Base-by-base conservation (phyloP, 176 grass and related monocot genomes). In the Aegilops speltoides region DNA sequence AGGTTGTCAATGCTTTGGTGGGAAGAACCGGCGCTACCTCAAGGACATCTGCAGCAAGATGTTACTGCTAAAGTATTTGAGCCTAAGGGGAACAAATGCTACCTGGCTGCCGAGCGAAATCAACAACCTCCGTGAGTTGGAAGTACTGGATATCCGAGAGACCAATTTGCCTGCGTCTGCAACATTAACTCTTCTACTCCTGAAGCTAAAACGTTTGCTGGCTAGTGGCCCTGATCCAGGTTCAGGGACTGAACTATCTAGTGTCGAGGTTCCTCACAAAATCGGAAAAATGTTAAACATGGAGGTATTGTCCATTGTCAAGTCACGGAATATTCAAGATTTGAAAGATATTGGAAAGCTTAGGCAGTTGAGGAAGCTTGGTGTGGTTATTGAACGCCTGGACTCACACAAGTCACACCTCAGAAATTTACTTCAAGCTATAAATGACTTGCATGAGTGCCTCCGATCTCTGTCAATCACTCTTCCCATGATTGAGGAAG, bases 71-170 rank as follows among this genome's bases (percentile, higher is more conserved):
- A 84, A 84, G 69, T 84, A 74, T 74, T 6, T 84, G 15, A 46
- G 82, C 36, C 69, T 84, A 3, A 28, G 56, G 4, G 0, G 36
- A n/a, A 74, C 82, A 45, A 38, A 64, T 61, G 16, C 81, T 38
- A 25, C 23, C 8, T 2, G 59, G 2, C 12, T 86, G 5, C 88
- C 74, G 2, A 65, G 2, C 3, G 63, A 89, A 29, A 89, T 89
- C 60, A 84, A 73, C 20, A 76, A 81, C 1, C 88, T 89, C 8
- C 37, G 28, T n/a, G 10, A 72, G 15, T 40, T 89, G 3, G 76
- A 89, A 24, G 77, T 77, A 29, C 56, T 89, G 20, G 83, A 81
- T 22, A 79, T 89, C 48, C 69, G 77, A 8, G 12, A 80, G 36
- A 89, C 87, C 10, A 13, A 7, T 11, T 12, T 89, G 9, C 56